These are phyloP conservation scores for Diaporthe vexans DNA, from an alignment of 2,329 filamentous ascomycete species.

Conservation along the genomic window DNA sequence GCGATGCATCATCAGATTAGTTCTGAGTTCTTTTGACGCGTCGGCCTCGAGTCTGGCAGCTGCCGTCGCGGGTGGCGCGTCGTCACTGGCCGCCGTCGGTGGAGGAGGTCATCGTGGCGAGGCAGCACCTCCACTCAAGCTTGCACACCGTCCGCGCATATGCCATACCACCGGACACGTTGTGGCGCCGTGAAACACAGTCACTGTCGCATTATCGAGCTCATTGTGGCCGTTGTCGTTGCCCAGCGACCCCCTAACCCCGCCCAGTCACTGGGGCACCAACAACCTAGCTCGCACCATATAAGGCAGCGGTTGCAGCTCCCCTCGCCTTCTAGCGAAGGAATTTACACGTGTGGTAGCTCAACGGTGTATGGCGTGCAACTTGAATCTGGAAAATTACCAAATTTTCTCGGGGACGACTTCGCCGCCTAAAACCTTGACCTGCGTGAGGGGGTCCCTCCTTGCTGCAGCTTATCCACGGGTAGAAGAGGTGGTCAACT, in stretches of 20 bases:
- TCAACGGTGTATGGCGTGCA: background rate
- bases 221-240: background rate
- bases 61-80: background rate
- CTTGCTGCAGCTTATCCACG: background rate
- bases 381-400: background rate
- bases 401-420: background rate
- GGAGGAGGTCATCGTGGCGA: background rate
- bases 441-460: background rate
- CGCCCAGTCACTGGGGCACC: background rate
- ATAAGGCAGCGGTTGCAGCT: background rate
- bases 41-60: background rate
- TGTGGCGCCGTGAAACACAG: background rate
- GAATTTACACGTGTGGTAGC: background rate
- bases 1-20: background rate
- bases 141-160: background rate
- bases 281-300: background rate
- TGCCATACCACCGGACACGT: background rate
- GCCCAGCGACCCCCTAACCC: background rate
- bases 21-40: background rate
- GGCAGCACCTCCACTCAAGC: background rate
- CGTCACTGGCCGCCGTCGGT: background rate
- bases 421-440: background rate
- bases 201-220: background rate
- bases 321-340: background rate
- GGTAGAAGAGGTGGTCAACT: constrained; percentile 18